Evolutionary conservation across 2,329 filamentous ascomycete genomes (phyloP).

Genomic region (Geosmithia putterillii): DNA sequence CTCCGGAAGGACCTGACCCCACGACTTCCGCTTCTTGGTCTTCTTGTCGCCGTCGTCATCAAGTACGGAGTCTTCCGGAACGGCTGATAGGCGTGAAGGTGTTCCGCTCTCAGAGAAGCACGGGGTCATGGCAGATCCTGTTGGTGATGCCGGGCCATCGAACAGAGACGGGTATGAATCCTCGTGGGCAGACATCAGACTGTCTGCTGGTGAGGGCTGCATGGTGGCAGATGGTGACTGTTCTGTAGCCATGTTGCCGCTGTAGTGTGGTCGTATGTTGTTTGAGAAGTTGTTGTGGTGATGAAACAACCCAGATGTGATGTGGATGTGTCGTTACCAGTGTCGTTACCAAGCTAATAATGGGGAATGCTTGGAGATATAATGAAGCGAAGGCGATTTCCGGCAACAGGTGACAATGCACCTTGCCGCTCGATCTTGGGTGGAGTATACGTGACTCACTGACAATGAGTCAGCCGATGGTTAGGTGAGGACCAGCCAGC

Average conservation of each 20-base stretch:
- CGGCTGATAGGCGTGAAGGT: constrained; percentile 7
- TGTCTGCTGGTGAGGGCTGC: constrained; percentile 41
- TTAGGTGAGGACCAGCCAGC: background rate
- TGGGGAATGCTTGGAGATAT: background rate
- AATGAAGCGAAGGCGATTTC: background rate
- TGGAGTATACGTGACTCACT: background rate
- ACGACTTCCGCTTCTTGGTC: constrained; percentile 94
- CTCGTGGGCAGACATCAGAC: constrained; percentile 36
- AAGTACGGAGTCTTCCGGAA: constrained; percentile 10
- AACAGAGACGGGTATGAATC: constrained; percentile 39
- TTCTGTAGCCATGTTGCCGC: background rate
- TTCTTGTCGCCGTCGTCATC: constrained; percentile 40
- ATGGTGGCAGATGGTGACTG: constrained; percentile 26
- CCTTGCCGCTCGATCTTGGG: background rate
- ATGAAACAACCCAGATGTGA: background rate
- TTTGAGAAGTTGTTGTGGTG: background rate
- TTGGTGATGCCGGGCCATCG: constrained; percentile 21
- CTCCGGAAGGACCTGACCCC: constrained; percentile 92
- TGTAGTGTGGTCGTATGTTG: background rate
- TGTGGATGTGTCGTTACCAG: background rate
- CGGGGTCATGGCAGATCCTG: constrained; percentile 37
- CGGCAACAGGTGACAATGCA: background rate
- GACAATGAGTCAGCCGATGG: background rate
- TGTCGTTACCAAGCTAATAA: background rate
- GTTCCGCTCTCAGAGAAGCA: constrained; percentile 17